Base-by-base conservation (phyloP, 257 asterid genomes). In the Mitragyna speciosa region DNA sequence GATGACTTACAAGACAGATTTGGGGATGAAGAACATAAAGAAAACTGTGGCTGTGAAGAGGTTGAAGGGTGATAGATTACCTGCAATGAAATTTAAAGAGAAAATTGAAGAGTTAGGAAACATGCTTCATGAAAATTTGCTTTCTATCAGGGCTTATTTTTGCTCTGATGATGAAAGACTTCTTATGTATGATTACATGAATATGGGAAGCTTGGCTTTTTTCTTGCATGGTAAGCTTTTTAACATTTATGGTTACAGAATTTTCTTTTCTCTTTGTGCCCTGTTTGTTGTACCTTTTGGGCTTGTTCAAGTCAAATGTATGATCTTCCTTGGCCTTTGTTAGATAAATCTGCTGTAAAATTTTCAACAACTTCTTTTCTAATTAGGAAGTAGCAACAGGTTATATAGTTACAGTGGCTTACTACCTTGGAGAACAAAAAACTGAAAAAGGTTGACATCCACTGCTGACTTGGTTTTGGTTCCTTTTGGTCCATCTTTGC, bases 191-290 rank as follows among this genome's bases (percentile, higher is more conserved):
- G 86, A 85, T 73, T 79, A 82, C 45, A 81, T 82, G 73, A 26
- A 45, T 26, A 76, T 52, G 74, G 84, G 86, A 68, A 85, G 84
- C 79, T 79, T 85, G 79, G 82, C 86, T 59, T 76, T 69, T 41
- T 71, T 77, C 49, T 80, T 85, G 75, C 86, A 85, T 36, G 88
- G 88, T 82, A 85, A 69, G 80, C 47, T 12, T 7, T 67, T 14
- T 51, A 39, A 43, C 51, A 47, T 68, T 45, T 4, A 16, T 6
- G 24, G n/a, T n/a, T n/a, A 26, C 7, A 66, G 45, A 67, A 0
- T 6, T 69, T 5, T 74, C 43, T 33, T 19, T 19, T 22, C 51
- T 9, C 10, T 20, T 48, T 28, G 36, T 64, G 36, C 12, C 17
- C 33, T 8, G 36, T 31, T 49, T 12, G 4, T 24, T 61, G 16